Evolutionary conservation across 257 asterid species (phyloP).

Genomic region (Cruciata laevipes): DNA sequence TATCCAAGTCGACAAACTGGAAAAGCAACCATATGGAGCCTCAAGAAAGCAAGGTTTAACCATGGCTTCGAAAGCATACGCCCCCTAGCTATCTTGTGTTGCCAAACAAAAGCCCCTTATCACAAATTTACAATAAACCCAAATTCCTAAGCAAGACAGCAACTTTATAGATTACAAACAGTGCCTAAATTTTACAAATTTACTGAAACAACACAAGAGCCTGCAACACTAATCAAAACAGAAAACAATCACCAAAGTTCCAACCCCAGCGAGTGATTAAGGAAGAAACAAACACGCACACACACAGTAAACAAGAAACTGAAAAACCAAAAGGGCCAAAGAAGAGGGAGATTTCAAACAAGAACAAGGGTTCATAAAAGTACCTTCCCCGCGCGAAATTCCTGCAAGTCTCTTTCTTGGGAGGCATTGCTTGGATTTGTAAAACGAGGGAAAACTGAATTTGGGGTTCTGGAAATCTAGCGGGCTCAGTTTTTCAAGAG

Average conservation of each 20-base stretch:
- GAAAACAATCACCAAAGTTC: neutral
- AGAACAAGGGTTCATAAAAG: neutral
- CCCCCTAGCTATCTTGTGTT: neutral
- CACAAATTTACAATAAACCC: too few species aligned
- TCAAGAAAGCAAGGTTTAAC: neutral
- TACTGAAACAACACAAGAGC: neutral
- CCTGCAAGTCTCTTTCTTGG: conserved; percentile 56
- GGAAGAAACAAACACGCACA: neutral
- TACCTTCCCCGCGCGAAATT: conserved; percentile 84
- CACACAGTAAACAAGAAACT: neutral
- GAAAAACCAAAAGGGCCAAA: neutral
- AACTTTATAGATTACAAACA: neutral
- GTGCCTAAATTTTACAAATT: neutral
- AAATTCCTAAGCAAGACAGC: neutral
- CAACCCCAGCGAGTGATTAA: too few species aligned
- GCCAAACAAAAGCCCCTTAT: neutral
- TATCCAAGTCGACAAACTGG: neutral
- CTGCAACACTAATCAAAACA: neutral
- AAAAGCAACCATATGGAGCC: neutral
- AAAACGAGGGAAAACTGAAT: neutral
- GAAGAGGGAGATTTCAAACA: neutral
- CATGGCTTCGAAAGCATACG: neutral
- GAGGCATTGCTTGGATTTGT: conserved; percentile 50
- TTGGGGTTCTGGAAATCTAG: neutral
- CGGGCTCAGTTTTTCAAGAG: neutral